Conservation (phyloP, 768 basidiomycete genomes). For the Kwoniella sp. region DNA sequence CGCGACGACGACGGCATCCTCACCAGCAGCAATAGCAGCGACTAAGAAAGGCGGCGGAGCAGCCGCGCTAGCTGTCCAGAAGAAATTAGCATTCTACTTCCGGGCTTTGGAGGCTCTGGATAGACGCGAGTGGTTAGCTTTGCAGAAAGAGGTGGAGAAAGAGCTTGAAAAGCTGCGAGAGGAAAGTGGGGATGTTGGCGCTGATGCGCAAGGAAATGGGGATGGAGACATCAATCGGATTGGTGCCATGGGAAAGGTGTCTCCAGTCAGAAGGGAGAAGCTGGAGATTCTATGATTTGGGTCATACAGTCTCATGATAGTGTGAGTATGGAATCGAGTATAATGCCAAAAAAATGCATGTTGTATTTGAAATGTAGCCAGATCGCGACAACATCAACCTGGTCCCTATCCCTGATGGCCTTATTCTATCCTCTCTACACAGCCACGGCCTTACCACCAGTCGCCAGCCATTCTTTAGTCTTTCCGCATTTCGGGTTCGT, state of each 20-base stretch:
- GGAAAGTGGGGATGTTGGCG: background rate
- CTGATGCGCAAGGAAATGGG: background rate
- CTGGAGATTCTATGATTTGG: background rate
- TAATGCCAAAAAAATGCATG: background rate
- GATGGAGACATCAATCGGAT: background rate
- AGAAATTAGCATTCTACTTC: conserved; percentile 44
- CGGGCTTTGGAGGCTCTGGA: conserved; percentile 30
- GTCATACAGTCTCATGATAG: background rate
- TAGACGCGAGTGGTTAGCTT: conserved; percentile 34
- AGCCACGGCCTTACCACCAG: conserved; percentile 61
- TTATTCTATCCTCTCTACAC: background rate
- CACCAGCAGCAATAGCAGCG: background rate
- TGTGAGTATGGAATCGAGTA: background rate
- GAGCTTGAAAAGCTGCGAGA: conserved; percentile 31
- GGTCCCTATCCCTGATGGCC: background rate
- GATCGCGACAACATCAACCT: too few relatives aligned
- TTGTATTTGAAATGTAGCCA: too few relatives aligned
- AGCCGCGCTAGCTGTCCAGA: conserved; percentile 4
- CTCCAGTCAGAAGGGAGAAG: background rate
- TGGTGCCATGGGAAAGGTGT: background rate
- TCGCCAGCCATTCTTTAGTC: conserved; percentile 86
- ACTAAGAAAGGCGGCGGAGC: background rate
- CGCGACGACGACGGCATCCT: background rate
- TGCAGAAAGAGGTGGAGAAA: conserved; percentile 33
- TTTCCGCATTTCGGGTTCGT: conserved; percentile 81